Conservation (phyloP, 306 rosid genomes). For the Castanea sativa region DNA sequence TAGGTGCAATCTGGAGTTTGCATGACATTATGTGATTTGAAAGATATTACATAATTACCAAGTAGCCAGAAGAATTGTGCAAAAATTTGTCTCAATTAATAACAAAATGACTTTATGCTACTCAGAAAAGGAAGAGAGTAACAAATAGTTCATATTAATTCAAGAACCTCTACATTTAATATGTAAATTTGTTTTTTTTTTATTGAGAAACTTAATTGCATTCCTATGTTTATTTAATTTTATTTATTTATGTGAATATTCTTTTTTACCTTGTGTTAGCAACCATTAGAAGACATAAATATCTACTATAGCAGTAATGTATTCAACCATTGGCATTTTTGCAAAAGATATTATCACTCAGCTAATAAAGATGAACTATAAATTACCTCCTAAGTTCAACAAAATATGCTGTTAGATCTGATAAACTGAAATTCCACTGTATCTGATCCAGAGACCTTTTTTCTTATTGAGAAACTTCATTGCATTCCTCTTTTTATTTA, state of each 20-base stretch:
- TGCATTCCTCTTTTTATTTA: not conserved
- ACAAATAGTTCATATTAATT: not conserved
- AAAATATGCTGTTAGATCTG: constrained; percentile 88
- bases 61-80: not conserved
- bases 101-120: not conserved
- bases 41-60: not conserved
- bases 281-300: not conserved
- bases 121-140: not conserved
- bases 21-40: not conserved
- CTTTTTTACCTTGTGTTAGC: not conserved
- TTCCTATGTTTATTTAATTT: not conserved
- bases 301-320: not conserved
- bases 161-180: not conserved
- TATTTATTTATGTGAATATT: not conserved
- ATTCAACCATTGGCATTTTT: not conserved
- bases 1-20: too few species aligned
- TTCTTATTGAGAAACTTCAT: not conserved
- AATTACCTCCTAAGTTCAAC: constrained; percentile 86
- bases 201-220: not conserved
- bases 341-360: not conserved
- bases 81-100: not conserved
- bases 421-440: constrained; percentile 87
- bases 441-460: constrained; percentile 77
- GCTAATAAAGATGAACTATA: constrained; percentile 13
- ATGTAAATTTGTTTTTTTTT: constrained; percentile 2